Conservation (phyloP, 345 rosid genomes). For the Gossypium raimondii region DNA sequence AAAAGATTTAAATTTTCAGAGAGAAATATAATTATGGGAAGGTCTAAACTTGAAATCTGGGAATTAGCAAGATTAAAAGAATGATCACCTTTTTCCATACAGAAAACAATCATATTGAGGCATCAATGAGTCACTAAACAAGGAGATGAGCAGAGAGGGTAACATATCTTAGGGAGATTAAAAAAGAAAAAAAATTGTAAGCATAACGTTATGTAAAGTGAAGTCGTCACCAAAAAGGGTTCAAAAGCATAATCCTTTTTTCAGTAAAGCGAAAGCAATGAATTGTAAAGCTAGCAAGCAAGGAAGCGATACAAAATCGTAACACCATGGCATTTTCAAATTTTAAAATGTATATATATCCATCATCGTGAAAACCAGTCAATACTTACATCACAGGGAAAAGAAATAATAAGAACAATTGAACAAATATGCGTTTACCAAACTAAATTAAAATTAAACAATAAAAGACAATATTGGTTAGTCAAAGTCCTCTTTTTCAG, state of each 20-base stretch:
- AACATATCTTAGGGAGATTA: not conserved
- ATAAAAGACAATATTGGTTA: not conserved
- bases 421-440: not conserved
- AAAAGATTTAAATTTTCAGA: too few species aligned
- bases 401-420: not conserved
- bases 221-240: constrained; percentile 21
- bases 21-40: not conserved
- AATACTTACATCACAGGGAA: not conserved
- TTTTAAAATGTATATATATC: not conserved
- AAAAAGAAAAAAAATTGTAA: not conserved
- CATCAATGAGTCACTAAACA: too few species aligned
- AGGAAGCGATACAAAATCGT: not conserved
- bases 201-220: constrained; percentile 4
- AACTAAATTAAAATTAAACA: not conserved
- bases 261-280: constrained; percentile 21
- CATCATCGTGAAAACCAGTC: constrained; percentile 6
- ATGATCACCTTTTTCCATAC: not conserved
- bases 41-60: not conserved
- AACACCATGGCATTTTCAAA: not conserved
- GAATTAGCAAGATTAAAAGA: not conserved
- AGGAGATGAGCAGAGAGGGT: not conserved
- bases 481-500: not conserved
- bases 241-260: constrained; percentile 27
- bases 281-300: constrained; percentile 4
- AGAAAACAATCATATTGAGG: too few species aligned